Evolutionary conservation across 768 basidiomycete genomes (phyloP), one percentile per base, ranked within the genome.

Genomic region (Boletus subparvulus): DNA sequence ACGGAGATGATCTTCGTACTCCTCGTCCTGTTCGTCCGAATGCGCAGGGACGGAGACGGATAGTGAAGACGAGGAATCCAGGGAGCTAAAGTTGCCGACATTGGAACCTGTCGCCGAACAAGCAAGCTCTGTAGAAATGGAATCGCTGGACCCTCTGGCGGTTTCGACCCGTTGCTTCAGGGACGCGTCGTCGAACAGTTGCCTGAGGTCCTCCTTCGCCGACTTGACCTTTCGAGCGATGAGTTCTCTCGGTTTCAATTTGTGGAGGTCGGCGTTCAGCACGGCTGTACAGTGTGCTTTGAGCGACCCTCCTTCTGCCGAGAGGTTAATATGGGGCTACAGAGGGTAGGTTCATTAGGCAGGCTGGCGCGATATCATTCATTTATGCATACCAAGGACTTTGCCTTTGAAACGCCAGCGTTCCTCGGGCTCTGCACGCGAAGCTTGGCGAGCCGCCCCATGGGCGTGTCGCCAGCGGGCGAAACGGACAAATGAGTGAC

Each of bases 161-260:
- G 17, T 30, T 44, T 44, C 30, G 30, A 35, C 35, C 6, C 12
- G 52, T 14, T 47, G 53, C 26, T 30, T 61, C 33, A 7, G n/a
- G 17, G 54, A 52, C 8, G 39, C 33, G 19, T 21, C 7, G 32
- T 39, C 32, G 17, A 61, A 52, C 3, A 61, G 21, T 1, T 43
- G 50, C 37, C 33, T 13, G 8, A 61, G 50, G 12, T 61, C 50
- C 6, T 56, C 61, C 54, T 30, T 56, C 2, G 50, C 33, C 17
- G 59, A 56, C 50, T 56, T 56, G 46, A 61, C 59, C 39, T 19
- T 56, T 16, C 59, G 46, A 13, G 43, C 53, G 2, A 61, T 33
- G 24, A 56, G 47, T 24, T 52, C 39, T 40, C 40, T 32, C 21
- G 48, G 48, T 28, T 24, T 42, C 54, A 56, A 24, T 6, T 17